These are phyloP conservation scores for Aspergillus viridinutans DNA, from an alignment of 2,329 filamentous ascomycete genomes.

Conservation along the genomic window DNA sequence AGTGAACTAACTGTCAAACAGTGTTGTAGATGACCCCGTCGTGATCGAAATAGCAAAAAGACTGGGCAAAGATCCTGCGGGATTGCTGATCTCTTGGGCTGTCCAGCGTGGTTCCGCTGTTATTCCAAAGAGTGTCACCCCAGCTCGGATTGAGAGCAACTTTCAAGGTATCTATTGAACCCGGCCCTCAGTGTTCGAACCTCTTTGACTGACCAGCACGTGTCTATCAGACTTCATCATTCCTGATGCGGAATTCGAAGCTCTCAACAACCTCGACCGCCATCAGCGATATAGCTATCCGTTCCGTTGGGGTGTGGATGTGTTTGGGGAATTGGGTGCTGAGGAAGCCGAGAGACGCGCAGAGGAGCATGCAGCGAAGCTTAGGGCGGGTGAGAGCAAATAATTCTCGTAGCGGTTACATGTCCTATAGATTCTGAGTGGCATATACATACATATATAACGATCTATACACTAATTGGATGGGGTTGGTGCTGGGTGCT, in stretches of 20 bases:
- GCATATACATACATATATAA: slow-evolving; percentile 1
- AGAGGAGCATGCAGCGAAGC: slow-evolving; percentile 25
- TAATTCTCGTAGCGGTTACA: not conserved
- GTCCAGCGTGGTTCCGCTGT: slow-evolving; percentile 52
- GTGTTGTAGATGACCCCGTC: slow-evolving; percentile 58
- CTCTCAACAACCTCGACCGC: slow-evolving; percentile 32
- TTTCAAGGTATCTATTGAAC: slow-evolving; percentile 33
- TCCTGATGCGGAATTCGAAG: slow-evolving; percentile 31
- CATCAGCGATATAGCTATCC: slow-evolving; percentile 37
- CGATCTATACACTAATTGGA: not conserved
- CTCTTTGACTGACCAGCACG: not conserved
- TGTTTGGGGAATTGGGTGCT: slow-evolving; percentile 35
- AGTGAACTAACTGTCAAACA: slow-evolving; percentile 15
- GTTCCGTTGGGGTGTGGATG: slow-evolving; percentile 35
- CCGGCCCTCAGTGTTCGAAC: not conserved
- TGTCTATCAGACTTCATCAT: slow-evolving; percentile 26
- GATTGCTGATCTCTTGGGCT: slow-evolving; percentile 53
- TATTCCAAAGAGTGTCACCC: slow-evolving; percentile 60
- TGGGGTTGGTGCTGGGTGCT: not conserved
- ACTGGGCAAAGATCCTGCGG: slow-evolving; percentile 54
- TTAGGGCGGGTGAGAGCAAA: slow-evolving; percentile 10
- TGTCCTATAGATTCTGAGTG: not conserved
- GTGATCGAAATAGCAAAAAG: slow-evolving; percentile 61
- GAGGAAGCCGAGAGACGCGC: slow-evolving; percentile 27
- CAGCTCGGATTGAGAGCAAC: slow-evolving; percentile 49